These are phyloP conservation scores for Bipolaris gigantea DNA, from an alignment of 2,329 filamentous ascomycete genomes.

Conservation along the genomic window DNA sequence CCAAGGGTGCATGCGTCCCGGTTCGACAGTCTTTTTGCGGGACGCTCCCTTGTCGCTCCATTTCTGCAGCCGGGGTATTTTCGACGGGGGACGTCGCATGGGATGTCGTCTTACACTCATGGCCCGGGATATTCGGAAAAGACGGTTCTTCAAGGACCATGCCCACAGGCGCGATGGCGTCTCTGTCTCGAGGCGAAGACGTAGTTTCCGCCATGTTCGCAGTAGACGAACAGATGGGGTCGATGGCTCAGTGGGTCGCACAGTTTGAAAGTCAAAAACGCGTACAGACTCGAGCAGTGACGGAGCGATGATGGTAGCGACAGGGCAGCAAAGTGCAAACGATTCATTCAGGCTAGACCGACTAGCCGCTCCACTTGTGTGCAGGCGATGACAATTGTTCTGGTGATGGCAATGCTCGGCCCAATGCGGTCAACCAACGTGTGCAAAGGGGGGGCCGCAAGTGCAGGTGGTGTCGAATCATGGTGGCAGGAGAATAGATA, in stretches of 20 bases:
- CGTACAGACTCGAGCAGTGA: neutral
- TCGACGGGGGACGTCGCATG: neutral
- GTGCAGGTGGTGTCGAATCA: neutral
- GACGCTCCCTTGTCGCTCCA: neutral
- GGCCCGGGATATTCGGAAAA: constrained; percentile 25
- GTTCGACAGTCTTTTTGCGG: neutral
- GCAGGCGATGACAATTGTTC: constrained; percentile 6
- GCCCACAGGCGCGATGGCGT: constrained; percentile 22
- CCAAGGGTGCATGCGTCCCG: neutral
- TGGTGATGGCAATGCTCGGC: neutral
- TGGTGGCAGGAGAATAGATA: neutral
- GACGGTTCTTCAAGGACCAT: constrained; percentile 26
- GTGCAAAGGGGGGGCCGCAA: neutral
- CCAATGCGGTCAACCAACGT: neutral
- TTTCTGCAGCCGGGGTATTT: neutral
- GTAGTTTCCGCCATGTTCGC: constrained; percentile 23
- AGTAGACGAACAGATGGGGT: neutral
- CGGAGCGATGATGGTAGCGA: constrained; percentile 4
- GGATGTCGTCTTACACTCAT: constrained; percentile 4
- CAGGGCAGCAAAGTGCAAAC: neutral
- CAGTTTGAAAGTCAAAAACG: neutral
- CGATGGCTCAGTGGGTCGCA: neutral
- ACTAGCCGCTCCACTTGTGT: constrained; percentile 1
- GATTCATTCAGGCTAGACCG: neutral
- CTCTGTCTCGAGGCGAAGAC: constrained; percentile 6